Conservation (phyloP, 768 basidiomycete genomes). For the Mycena sanguinolenta region DNA sequence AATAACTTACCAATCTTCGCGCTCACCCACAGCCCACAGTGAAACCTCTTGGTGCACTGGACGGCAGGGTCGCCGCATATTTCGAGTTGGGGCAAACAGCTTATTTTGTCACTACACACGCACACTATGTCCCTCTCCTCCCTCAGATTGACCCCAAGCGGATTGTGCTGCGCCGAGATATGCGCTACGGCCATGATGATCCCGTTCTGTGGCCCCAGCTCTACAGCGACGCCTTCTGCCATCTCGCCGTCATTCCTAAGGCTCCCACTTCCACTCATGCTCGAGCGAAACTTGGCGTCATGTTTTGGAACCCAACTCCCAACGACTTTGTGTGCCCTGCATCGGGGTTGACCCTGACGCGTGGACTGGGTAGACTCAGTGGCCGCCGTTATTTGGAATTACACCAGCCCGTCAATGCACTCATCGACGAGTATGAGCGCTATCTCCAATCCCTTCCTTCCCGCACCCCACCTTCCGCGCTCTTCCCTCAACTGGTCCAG, state of each 20-base stretch:
- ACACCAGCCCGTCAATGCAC: no score
- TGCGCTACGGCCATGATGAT: neutral
- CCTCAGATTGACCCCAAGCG: neutral
- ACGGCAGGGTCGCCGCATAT: neutral
- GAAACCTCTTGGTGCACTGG: neutral
- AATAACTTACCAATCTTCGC: no score
- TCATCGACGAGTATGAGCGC: conserved; percentile 1
- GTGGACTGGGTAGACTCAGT: no score
- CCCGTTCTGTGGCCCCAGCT: neutral
- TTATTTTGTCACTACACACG: neutral
- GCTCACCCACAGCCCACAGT: no score
- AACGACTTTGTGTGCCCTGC: no score
- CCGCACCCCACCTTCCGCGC: neutral
- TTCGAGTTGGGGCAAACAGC: neutral
- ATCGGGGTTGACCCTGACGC: no score
- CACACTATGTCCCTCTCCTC: neutral
- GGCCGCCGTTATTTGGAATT: neutral
- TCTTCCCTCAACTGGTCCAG: no score
- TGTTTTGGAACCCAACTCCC: no score
- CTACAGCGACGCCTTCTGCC: neutral
- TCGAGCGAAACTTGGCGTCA: neutral
- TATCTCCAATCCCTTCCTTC: no score
- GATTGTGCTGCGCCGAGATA: neutral
- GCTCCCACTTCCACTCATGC: neutral
- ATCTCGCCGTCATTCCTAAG: neutral